Evolutionary conservation across 1,284 basidiomycete species (phyloP).

Genomic region (Trametes sp.): DNA sequence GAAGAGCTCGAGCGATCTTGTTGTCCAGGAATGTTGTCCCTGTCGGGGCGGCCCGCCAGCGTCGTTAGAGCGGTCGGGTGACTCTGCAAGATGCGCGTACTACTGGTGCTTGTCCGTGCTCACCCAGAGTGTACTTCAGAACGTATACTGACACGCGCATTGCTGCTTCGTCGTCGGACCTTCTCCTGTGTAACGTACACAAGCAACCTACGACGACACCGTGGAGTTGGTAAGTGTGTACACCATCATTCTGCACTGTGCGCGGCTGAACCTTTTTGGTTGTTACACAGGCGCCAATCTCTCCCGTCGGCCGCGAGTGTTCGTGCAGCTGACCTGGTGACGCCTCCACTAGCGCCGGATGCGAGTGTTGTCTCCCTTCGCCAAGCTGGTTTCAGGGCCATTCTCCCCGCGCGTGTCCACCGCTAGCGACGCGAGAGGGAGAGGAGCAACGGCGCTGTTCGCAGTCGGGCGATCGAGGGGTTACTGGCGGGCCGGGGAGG

Average conservation of each 20-base stretch:
- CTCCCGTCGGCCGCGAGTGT: not conserved
- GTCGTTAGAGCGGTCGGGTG: not conserved
- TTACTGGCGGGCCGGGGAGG: conserved; percentile 20
- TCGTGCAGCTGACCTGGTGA: conserved; percentile 13
- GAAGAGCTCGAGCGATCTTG: no score
- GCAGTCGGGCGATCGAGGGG: conserved; percentile 1
- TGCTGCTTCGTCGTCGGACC: no score
- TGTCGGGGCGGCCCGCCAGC: not conserved
- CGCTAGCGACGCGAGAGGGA: not conserved
- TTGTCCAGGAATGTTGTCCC: not conserved
- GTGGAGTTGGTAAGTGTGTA: not conserved
- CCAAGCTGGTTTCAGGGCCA: not conserved
- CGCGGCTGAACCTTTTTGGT: conserved; percentile 2
- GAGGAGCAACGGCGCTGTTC: not conserved
- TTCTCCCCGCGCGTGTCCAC: not conserved
- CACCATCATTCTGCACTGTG: not conserved
- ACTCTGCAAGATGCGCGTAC: no score
- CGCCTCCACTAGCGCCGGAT: not conserved
- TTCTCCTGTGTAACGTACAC: no score
- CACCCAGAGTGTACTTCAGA: no score
- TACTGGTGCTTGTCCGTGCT: no score
- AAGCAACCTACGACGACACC: no score
- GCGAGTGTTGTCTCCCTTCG: not conserved
- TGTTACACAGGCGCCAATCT: conserved; percentile 6
- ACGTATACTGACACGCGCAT: no score